phyloP scores from a whole-genome alignment of 805 yeast species.

The Wickerhamomyces kurtzmanii region DNA sequence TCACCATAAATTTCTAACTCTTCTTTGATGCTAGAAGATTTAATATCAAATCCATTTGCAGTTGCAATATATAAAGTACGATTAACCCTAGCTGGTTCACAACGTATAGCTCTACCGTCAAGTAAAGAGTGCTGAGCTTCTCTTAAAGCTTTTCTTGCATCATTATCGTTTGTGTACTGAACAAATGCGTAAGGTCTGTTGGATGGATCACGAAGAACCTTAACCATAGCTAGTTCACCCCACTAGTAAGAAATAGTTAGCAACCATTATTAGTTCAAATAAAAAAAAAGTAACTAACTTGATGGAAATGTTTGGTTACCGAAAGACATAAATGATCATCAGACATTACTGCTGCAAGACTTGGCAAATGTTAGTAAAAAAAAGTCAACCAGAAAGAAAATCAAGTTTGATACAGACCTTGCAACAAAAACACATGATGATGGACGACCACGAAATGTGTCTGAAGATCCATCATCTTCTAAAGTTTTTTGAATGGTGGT shows the following conservation, averaged over 20 bases:
- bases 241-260: conserved; percentile 24
- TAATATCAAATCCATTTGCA: conserved; percentile 17
- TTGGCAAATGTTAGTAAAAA: conserved; percentile 8
- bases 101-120: conserved; percentile 70
- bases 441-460: conserved; percentile 47
- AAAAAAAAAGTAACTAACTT: conserved; percentile 10
- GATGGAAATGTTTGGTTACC: conserved; percentile 56
- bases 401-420: conserved; percentile 9
- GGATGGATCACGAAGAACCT: conserved; percentile 72
- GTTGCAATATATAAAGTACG: conserved; percentile 63
- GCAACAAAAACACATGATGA: conserved; percentile 88
- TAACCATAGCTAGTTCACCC: conserved; percentile 66
- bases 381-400: background rate
- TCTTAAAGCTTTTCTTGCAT: conserved; percentile 57
- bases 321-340: conserved; percentile 69
- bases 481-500: conserved; percentile 1
- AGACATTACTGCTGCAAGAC: conserved; percentile 51
- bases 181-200: conserved; percentile 91
- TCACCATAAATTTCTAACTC: conserved; percentile 55
- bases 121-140: conserved; percentile 61
- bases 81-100: conserved; percentile 89
- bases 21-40: conserved; percentile 23
- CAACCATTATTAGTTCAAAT: background rate
- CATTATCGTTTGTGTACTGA: conserved; percentile 64
- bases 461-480: conserved; percentile 1